Percentiles rank a stretch among this genome's conserved stretches.
Conservation (phyloP, 2,329 filamentous ascomycete genomes). For the Ceratocystis lukuohia region DNA sequence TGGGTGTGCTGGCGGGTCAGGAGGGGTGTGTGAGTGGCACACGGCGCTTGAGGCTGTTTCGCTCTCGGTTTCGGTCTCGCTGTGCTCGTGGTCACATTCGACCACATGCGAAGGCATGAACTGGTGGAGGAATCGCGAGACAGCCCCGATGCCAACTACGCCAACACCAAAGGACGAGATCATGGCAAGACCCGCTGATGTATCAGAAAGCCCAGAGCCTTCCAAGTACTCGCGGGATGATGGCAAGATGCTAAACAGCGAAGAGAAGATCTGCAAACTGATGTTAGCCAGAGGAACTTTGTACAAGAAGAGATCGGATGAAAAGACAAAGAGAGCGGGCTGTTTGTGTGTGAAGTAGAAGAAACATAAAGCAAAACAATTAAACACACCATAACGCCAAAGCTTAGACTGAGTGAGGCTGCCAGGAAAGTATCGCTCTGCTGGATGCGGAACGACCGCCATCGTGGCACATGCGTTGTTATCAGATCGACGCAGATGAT, state of each 20-base stretch:
- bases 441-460: constrained; percentile 70
- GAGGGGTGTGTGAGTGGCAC: background rate
- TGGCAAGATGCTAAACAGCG: constrained; percentile 85
- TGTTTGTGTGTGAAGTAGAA: constrained; percentile 1
- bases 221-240: constrained; percentile 67
- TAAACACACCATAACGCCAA: constrained; percentile 76
- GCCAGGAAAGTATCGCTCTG: constrained; percentile 82
- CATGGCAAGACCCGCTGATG: constrained; percentile 53
- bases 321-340: background rate
- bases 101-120: constrained; percentile 68
- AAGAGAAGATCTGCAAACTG: constrained; percentile 66
- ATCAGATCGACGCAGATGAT: constrained; percentile 80
- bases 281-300: background rate
- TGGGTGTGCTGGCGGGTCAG: background rate
- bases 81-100: constrained; percentile 64
- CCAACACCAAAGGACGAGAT: constrained; percentile 58
- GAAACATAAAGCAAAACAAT: background rate
- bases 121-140: constrained; percentile 59
- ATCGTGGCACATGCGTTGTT: constrained; percentile 57
- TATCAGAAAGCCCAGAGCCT: constrained; percentile 52
- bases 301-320: background rate
- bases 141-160: constrained; percentile 59
- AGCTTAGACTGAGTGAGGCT: constrained; percentile 78
- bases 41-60: background rate
- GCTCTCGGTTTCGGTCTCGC: constrained; percentile 29